A percentile compares a stretch with the other conserved stretches of the same genome.
Evolutionary conservation across 179 eudicot genomes (phyloP).

Genomic region (Beta corolliflora): DNA sequence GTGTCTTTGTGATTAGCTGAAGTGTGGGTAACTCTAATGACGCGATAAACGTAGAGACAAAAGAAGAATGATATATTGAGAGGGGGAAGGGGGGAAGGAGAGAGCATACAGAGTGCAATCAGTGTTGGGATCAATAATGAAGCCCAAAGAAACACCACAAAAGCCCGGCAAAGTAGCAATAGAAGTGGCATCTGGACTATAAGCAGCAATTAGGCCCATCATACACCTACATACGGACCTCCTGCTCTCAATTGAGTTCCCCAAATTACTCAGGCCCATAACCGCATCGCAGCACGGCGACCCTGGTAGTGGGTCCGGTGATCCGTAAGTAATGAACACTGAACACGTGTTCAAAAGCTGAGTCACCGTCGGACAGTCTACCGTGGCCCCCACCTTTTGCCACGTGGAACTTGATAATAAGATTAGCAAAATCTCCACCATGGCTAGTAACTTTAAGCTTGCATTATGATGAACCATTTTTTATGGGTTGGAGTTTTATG

Average conservation of each 20-base stretch:
- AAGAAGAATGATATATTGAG: neutral
- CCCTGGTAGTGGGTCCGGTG: conserved; percentile 40
- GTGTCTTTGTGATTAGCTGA: no score
- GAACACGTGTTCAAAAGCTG: conserved; percentile 33
- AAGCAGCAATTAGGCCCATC: conserved; percentile 36
- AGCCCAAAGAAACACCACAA: conserved; percentile 88
- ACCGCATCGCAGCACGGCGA: conserved; percentile 39
- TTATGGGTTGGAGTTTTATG: neutral
- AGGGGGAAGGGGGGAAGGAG: neutral
- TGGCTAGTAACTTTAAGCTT: neutral
- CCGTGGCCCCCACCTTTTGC: conserved; percentile 1
- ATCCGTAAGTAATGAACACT: conserved; percentile 32
- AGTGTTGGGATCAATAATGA: conserved; percentile 70
- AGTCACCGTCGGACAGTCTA: conserved; percentile 32
- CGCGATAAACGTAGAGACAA: neutral
- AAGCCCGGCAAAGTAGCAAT: conserved; percentile 85
- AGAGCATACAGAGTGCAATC: conserved; percentile 66
- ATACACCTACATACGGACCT: conserved; percentile 34
- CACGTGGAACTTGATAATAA: conserved; percentile 11
- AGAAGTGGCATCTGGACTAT: conserved; percentile 46
- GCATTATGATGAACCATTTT: conserved; percentile 10
- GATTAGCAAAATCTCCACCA: neutral
- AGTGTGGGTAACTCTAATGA: no score
- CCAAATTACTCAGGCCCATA: conserved; percentile 25
- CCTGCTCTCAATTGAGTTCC: conserved; percentile 28